These are phyloP conservation scores for Fusarium marasasianum DNA, from an alignment of 2,329 filamentous ascomycete genomes.

Conservation along the genomic window DNA sequence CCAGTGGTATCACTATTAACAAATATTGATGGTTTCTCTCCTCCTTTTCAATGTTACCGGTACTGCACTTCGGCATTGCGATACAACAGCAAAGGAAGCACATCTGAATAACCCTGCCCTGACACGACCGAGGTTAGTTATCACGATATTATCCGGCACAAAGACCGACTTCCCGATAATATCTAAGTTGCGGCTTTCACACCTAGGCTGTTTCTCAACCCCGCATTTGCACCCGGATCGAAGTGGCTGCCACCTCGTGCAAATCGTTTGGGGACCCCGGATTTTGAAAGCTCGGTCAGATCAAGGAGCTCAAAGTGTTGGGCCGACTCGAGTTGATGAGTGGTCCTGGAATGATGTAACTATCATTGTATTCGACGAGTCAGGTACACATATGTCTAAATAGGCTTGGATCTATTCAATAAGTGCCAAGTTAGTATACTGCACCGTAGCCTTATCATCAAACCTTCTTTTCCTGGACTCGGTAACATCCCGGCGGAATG, in stretches of 20 bases:
- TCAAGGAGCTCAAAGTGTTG: background rate
- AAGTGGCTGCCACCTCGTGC: constrained; percentile 19
- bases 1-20: background rate
- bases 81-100: constrained; percentile 10
- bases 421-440: background rate
- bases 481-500: constrained; percentile 17
- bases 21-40: background rate
- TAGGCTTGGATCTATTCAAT: background rate
- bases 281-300: background rate
- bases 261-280: constrained; percentile 9
- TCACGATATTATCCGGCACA: constrained; percentile 3
- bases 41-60: background rate
- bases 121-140: constrained; percentile 26
- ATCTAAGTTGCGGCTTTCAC: background rate
- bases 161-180: constrained; percentile 23
- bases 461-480: constrained; percentile 5
- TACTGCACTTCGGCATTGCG: background rate
- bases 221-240: constrained; percentile 38
- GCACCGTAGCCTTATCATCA: constrained; percentile 6
- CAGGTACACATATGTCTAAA: background rate
- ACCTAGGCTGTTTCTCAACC: constrained; percentile 11
- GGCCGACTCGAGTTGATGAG: background rate
- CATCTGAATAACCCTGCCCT: background rate
- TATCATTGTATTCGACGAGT: constrained; percentile 6
- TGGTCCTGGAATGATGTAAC: background rate